Percentiles rank a stretch among this genome's conserved stretches.
These are phyloP conservation scores for Pochonia chlamydosporia DNA, from an alignment of 2,329 filamentous ascomycete species.

Conservation along the genomic window DNA sequence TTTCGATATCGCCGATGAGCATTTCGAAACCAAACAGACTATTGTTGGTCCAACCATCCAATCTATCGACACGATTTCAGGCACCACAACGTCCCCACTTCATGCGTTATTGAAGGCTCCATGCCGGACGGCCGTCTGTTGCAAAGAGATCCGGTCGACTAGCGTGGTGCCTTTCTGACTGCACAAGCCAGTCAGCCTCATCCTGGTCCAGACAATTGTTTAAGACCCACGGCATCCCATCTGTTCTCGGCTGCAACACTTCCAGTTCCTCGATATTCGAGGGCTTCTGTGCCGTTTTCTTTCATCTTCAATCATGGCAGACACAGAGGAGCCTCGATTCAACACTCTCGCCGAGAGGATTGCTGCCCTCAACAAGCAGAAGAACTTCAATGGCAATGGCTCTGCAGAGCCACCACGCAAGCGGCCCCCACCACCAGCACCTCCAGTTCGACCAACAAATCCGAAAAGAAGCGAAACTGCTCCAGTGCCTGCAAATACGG, in stretches of 20 bases:
- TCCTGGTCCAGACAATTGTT: too few species aligned
- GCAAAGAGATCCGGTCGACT: too few species aligned
- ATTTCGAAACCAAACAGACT: neutral
- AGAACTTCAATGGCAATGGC: constrained; percentile 42
- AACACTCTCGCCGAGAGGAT: constrained; percentile 57
- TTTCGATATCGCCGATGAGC: neutral
- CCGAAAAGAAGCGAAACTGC: constrained; percentile 29
- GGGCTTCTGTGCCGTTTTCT: neutral
- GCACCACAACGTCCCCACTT: neutral
- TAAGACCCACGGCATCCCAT: neutral
- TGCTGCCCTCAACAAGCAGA: constrained; percentile 56
- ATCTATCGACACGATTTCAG: neutral
- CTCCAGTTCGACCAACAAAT: constrained; percentile 35
- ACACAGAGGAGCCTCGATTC: constrained; percentile 56
- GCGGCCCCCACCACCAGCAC: constrained; percentile 28
- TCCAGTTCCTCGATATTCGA: neutral
- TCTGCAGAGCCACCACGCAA: constrained; percentile 36
- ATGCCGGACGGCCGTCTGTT: too few species aligned
- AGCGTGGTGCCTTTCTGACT: too few species aligned
- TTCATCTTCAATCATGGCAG: constrained; percentile 41
- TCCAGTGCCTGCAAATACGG: constrained; percentile 18
- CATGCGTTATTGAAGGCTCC: neutral
- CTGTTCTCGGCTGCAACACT: neutral
- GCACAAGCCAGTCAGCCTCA: too few species aligned
- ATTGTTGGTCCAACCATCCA: neutral